These are phyloP conservation scores for Rubia balearica DNA, from an alignment of 305 asterid species.

Conservation along the genomic window DNA sequence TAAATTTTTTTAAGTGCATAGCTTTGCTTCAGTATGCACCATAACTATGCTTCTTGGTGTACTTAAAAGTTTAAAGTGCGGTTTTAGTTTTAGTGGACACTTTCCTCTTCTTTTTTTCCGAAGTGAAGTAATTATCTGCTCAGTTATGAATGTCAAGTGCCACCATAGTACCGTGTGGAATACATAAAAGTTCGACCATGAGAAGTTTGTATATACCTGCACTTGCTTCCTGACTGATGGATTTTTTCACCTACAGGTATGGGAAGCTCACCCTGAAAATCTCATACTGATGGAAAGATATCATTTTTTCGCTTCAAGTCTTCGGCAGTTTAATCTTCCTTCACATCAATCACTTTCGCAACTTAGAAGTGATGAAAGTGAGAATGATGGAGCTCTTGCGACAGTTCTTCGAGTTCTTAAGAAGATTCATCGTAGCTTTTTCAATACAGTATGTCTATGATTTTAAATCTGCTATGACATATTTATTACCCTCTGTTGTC, in stretches of 20 bases:
- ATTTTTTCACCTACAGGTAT: slow-evolving; percentile 40
- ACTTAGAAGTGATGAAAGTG: slow-evolving; percentile 68
- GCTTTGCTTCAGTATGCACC: background rate
- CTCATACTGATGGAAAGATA: slow-evolving; percentile 85
- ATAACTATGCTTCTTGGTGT: background rate
- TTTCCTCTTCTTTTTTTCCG: background rate
- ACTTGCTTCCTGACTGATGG: background rate
- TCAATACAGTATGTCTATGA: slow-evolving; percentile 34
- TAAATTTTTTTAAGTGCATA: background rate
- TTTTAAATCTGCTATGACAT: background rate
- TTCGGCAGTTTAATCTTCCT: slow-evolving; percentile 58
- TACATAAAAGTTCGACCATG: background rate
- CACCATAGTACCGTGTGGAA: background rate
- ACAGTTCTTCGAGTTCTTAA: slow-evolving; percentile 56
- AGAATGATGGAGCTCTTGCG: slow-evolving; percentile 65
- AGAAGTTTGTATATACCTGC: slow-evolving; percentile 9
- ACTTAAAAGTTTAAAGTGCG: background rate
- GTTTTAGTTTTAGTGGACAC: background rate
- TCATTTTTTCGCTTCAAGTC: slow-evolving; percentile 84
- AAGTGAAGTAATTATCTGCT: background rate
- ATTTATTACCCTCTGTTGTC: slow-evolving; percentile 10
- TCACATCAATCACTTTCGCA: slow-evolving; percentile 55
- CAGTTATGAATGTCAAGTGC: background rate
- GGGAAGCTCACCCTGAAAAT: slow-evolving; percentile 74
- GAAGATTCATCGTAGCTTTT: slow-evolving; percentile 51